These are phyloP conservation scores for Coemansia furcata DNA, from an alignment of 192 early-diverging fungal genomes.

Conservation along the genomic window DNA sequence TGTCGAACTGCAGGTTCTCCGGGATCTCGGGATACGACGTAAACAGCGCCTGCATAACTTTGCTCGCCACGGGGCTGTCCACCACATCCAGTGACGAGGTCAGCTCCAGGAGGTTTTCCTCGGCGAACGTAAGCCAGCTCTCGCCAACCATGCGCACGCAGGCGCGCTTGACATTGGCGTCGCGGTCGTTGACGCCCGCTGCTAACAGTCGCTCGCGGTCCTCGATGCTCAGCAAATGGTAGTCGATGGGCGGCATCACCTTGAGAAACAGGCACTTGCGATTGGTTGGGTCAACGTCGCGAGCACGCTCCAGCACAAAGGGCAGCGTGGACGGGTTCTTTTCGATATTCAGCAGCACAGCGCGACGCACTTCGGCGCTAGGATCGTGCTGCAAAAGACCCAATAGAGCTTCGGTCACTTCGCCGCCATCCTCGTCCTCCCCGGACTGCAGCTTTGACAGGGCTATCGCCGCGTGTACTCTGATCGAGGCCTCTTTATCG, in stretches of 20 bases:
- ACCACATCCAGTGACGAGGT: constrained; percentile 72
- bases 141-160: constrained; percentile 66
- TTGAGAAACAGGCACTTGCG: constrained; percentile 69
- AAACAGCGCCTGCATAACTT: constrained; percentile 65
- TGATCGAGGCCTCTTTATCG: constrained; percentile 79
- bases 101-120: constrained; percentile 72
- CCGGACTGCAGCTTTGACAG: constrained; percentile 72
- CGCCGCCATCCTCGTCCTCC: constrained; percentile 58
- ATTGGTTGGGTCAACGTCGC: constrained; percentile 75
- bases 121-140: constrained; percentile 72
- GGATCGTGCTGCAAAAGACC: constrained; percentile 71
- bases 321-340: constrained; percentile 62
- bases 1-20: constrained; percentile 58
- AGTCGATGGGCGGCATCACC: constrained; percentile 70
- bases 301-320: constrained; percentile 69
- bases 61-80: constrained; percentile 61
- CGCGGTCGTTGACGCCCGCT: constrained; percentile 80
- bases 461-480: constrained; percentile 76
- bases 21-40: constrained; percentile 63
- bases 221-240: constrained; percentile 64
- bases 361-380: constrained; percentile 79
- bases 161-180: constrained; percentile 72
- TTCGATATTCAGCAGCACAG: constrained; percentile 73
- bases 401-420: constrained; percentile 63
- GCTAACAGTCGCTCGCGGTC: constrained; percentile 70